Conservation (phyloP, 306 rosid genomes). For the Prunus campanulata region DNA sequence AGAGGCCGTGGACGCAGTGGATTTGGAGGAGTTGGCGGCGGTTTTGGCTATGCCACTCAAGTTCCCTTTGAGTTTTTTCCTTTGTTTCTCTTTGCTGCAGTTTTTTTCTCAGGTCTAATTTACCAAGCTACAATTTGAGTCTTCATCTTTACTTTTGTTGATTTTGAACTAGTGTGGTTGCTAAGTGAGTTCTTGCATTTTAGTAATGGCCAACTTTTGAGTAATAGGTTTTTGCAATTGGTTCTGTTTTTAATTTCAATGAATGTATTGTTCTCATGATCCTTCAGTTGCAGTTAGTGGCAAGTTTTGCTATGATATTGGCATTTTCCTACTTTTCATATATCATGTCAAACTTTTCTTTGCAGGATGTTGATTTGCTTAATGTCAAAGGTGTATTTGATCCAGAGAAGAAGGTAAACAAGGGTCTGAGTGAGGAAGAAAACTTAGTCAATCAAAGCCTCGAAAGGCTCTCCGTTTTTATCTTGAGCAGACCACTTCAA, state of each 20-base stretch:
- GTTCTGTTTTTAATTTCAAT: background rate
- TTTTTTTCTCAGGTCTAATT: background rate
- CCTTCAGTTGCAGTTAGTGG: background rate
- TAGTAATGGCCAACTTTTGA: too few relatives aligned
- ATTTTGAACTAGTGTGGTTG: too few relatives aligned
- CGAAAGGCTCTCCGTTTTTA: background rate
- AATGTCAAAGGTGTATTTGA: background rate
- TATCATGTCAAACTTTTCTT: background rate
- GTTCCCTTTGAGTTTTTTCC: conserved; percentile 33
- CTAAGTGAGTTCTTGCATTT: too few relatives aligned
- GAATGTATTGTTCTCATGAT: too few relatives aligned
- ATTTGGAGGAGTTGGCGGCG: conserved; percentile 28
- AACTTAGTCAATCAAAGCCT: background rate
- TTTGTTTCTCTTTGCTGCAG: conserved; percentile 15
- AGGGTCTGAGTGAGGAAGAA: conserved; percentile 4
- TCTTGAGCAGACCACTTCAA: background rate
- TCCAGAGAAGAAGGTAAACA: background rate
- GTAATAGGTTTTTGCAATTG: background rate
- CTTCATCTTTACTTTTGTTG: background rate
- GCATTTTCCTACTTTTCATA: background rate
- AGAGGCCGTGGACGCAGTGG: conserved; percentile 39
- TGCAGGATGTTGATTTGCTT: conserved; percentile 4
- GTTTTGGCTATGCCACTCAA: conserved; percentile 18
- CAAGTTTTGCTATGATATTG: background rate
- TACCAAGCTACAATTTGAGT: background rate